Evolutionary conservation across 345 rosid species (phyloP), one percentile per base, ranked within the genome.

Genomic region (Eutrema japonicum): DNA sequence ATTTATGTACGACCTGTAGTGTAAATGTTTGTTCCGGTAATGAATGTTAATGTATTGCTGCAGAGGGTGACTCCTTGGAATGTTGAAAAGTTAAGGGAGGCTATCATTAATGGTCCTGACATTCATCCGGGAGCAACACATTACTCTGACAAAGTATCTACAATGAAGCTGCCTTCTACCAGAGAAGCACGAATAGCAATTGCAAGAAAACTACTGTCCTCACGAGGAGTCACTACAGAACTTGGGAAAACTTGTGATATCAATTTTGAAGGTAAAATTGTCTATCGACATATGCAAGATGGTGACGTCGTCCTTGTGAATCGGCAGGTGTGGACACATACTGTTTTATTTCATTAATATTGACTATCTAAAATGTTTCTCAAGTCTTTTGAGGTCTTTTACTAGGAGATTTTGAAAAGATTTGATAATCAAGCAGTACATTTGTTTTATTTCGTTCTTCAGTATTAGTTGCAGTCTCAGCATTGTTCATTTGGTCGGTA

Each of bases 11-110:
- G 14, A 55, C 22, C 18, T 72, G 16, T 79, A 27, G 43, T 57
- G 46, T 66, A 48, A 30, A 32, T 62, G 53, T 70, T 69, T 32
- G n/a, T 64, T 11, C 11, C 10, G 37, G 47, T 57, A 27, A 49
- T 66, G 40, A 14, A 52, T 66, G 13, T 46, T 60, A 45, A n/a
- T 54, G 37, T 79, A 6, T 77, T 48, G 33, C 62, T 76, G 80
- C 83, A 95, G 98, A 87, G 91, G 79, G 98, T 92, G 75, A 95
- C 96, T 52, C 85, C 96, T 26, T 95, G 96, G 96, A 95, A 92
- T 83, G 77, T 74, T 56, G 68, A 64, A 29, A 88, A 83, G 78
- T 77, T 95, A 87, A 87, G 96, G 75, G 83, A 81, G 38, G 90
- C 96, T 50, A 84, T 95, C 47, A 76, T 92, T 71, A 95, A 95